phyloP scores from a whole-genome alignment of 306 rosid species.

The Vigna angularis region DNA sequence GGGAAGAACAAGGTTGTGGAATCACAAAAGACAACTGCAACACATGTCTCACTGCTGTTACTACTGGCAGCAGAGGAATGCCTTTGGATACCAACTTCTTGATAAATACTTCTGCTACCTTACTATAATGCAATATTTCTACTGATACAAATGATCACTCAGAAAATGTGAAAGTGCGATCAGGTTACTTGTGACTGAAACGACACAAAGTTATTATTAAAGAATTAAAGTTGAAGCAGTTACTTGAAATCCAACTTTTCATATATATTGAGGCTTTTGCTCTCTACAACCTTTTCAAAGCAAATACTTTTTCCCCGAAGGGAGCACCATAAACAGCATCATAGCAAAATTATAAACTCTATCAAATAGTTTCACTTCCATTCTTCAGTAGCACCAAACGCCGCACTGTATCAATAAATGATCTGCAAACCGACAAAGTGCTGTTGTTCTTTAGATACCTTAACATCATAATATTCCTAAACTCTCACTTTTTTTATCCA shows the following conservation, averaged over 20 bases:
- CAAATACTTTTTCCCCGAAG: slow-evolving; percentile 1
- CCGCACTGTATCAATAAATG: slow-evolving; percentile 47
- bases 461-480: background rate
- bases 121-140: too few relatives aligned
- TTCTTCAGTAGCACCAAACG: slow-evolving; percentile 51
- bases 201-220: background rate
- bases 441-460: slow-evolving; percentile 17
- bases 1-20: too few relatives aligned
- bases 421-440: slow-evolving; percentile 45
- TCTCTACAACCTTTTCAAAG: slow-evolving; percentile 23
- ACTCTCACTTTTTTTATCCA: background rate
- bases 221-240: slow-evolving; percentile 32
- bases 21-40: too few relatives aligned
- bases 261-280: background rate
- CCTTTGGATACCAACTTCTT: too few relatives aligned
- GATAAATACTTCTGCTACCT: too few relatives aligned
- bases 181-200: too few relatives aligned
- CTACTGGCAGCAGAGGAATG: too few relatives aligned
- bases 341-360: slow-evolving; percentile 9
- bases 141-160: too few relatives aligned
- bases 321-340: slow-evolving; percentile 38
- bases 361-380: slow-evolving; percentile 25
- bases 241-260: slow-evolving; percentile 3
- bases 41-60: too few relatives aligned
- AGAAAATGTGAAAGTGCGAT: too few relatives aligned